Percentiles rank a stretch among this genome's conserved stretches.
Conservation (phyloP, 2,329 filamentous ascomycete genomes). For the Talaromyces sp. region DNA sequence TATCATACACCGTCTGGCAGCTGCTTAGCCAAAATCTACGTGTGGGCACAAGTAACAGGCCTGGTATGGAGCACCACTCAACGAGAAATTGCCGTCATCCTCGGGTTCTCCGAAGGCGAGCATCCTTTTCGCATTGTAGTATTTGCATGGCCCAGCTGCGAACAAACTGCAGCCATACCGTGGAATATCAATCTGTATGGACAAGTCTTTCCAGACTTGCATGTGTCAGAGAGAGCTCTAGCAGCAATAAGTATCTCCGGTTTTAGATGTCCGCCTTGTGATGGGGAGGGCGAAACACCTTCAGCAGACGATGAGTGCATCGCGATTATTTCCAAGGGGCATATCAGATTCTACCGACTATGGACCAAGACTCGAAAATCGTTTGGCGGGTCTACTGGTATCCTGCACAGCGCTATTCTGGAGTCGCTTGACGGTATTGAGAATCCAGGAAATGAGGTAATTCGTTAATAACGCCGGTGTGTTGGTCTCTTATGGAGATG, state of each 20-base stretch:
- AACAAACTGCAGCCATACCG: slow-evolving; percentile 75
- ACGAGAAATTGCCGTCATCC: slow-evolving; percentile 85
- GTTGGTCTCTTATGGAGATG: not conserved
- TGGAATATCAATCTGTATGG: slow-evolving; percentile 57
- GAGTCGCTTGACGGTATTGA: slow-evolving; percentile 77
- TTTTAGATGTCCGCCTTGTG: not conserved
- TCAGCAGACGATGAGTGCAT: slow-evolving; percentile 67
- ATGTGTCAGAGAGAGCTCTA: slow-evolving; percentile 4
- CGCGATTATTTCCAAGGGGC: slow-evolving; percentile 87
- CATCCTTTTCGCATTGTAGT: slow-evolving; percentile 86
- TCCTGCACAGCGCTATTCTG: slow-evolving; percentile 77
- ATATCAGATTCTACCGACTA: slow-evolving; percentile 91
- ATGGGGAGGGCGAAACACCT: slow-evolving; percentile 19
- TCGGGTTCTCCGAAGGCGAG: slow-evolving; percentile 78
- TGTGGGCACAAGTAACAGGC: slow-evolving; percentile 87
- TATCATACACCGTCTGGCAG: slow-evolving; percentile 81
- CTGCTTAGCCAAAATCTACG: slow-evolving; percentile 81
- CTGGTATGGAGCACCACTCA: slow-evolving; percentile 83
- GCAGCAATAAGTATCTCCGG: slow-evolving; percentile 5
- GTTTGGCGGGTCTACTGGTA: slow-evolving; percentile 49
- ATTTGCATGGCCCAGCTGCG: slow-evolving; percentile 90
- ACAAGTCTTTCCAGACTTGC: slow-evolving; percentile 6
- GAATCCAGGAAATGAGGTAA: slow-evolving; percentile 49
- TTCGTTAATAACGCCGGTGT: slow-evolving; percentile 48
- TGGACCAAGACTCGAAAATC: slow-evolving; percentile 64